phyloP scores from a whole-genome alignment of 495 filamentous ascomycete species.

The Aspergillus conjunctus region DNA sequence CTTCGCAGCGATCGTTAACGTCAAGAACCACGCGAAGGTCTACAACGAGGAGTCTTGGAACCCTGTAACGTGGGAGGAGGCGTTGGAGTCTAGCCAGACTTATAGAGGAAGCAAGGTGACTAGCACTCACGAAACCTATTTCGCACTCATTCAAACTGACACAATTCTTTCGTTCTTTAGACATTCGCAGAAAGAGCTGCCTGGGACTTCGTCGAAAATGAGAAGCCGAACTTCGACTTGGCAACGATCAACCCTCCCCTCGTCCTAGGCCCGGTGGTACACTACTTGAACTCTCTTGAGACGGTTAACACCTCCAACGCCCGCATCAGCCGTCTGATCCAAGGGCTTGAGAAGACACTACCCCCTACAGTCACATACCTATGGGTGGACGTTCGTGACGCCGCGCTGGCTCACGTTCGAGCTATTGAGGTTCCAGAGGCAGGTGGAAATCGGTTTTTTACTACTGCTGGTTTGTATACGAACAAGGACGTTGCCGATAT shows the following conservation, averaged over 20 bases:
- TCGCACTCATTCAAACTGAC: no score
- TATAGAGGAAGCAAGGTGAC: constrained; percentile 70
- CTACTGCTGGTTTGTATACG: constrained; percentile 62
- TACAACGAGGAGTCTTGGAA: constrained; percentile 84
- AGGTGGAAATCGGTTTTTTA: constrained; percentile 70
- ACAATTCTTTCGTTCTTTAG: constrained; percentile 15
- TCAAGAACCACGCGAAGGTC: constrained; percentile 47
- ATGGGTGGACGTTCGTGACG: constrained; percentile 71
- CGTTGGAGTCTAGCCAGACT: constrained; percentile 55
- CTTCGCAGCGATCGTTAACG: constrained; percentile 73
- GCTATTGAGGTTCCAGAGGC: constrained; percentile 69
- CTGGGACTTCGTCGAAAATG: constrained; percentile 78
- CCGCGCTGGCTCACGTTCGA: constrained; percentile 70
- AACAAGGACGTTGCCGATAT: constrained; percentile 68
- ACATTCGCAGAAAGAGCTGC: constrained; percentile 69
- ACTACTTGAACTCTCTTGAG: constrained; percentile 66
- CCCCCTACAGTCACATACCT: constrained; percentile 57
- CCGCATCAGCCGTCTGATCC: constrained; percentile 54
- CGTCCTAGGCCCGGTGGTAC: constrained; percentile 71
- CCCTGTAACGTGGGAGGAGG: constrained; percentile 72
- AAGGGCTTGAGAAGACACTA: constrained; percentile 66
- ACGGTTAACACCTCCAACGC: constrained; percentile 70
- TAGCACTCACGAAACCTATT: neutral
- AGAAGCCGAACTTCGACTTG: constrained; percentile 77
- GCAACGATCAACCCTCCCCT: constrained; percentile 71